Percentiles rank a stretch among this genome's conserved stretches.
phyloP scores from a whole-genome alignment of 441 rosid species.

The Brassica balearica region DNA sequence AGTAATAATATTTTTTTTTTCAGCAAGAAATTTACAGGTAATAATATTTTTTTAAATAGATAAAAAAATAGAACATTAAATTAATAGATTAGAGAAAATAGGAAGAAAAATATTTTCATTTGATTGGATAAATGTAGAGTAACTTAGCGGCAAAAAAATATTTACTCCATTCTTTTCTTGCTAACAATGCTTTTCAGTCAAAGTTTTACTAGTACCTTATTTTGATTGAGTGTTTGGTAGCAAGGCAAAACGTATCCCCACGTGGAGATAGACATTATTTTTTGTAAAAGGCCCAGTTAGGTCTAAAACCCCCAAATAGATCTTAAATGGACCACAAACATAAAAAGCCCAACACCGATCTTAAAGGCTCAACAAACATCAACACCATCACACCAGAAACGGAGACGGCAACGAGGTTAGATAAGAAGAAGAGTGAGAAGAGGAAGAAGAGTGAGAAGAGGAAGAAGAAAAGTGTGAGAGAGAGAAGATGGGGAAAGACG shows the following conservation, averaged over 20 bases:
- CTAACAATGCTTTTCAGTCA: too few species aligned
- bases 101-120: too few species aligned
- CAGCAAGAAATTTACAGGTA: too few species aligned
- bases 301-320: not conserved
- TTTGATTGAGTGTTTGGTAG: not conserved
- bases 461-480: constrained; percentile 25
- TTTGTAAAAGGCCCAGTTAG: not conserved
- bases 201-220: too few species aligned
- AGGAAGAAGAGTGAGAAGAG: not conserved
- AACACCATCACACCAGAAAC: not conserved
- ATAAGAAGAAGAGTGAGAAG: constrained; percentile 10
- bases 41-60: too few species aligned
- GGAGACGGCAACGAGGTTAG: constrained; percentile 30
- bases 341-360: not conserved
- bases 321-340: not conserved
- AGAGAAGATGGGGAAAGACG: constrained; percentile 50
- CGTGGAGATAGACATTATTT: not conserved
- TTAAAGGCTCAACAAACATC: constrained; percentile 15
- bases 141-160: too few species aligned
- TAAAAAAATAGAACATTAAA: too few species aligned
- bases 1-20: too few species aligned
- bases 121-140: too few species aligned
- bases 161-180: too few species aligned
- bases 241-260: not conserved
- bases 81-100: too few species aligned